Percentiles rank a stretch among this genome's conserved stretches.
Evolutionary conservation across 2,329 filamentous ascomycete genomes (phyloP).

Genomic region (Colletotrichum sp.): DNA sequence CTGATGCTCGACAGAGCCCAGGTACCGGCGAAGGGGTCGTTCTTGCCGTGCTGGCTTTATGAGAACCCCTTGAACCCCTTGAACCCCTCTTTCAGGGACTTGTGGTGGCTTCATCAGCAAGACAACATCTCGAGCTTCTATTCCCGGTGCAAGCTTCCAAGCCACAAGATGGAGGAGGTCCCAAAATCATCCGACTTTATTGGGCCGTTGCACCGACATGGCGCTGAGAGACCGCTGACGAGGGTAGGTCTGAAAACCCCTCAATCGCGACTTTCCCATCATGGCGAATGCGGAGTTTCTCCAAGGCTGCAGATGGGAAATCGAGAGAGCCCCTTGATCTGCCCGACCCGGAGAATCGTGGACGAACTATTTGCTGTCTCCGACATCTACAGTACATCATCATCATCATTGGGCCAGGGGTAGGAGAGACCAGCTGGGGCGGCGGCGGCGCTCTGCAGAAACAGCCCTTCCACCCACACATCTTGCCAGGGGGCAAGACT

Average conservation of each 20-base stretch:
- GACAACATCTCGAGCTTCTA: neutral
- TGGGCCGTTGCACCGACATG: neutral
- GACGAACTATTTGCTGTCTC: neutral
- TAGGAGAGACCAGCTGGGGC: neutral
- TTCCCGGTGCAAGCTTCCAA: neutral
- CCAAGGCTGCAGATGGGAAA: neutral
- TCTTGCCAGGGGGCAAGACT: constrained; percentile 3
- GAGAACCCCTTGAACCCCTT: neutral
- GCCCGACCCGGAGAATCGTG: neutral
- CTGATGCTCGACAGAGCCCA: neutral
- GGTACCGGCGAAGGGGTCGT: neutral
- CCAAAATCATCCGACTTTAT: neutral
- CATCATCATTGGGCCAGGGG: neutral
- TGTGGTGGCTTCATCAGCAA: neutral
- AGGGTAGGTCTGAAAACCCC: neutral
- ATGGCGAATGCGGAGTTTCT: neutral
- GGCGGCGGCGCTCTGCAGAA: neutral
- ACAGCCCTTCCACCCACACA: neutral
- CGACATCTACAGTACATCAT: neutral
- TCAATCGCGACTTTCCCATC: neutral
- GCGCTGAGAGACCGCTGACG: neutral
- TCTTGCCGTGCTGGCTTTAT: neutral
- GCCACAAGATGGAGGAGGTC: neutral
- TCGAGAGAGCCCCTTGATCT: constrained; percentile 1
- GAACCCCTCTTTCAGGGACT: neutral